Evolutionary conservation across 352 stramenopile genomes (phyloP).

Genomic region (Globisporangium solare): DNA sequence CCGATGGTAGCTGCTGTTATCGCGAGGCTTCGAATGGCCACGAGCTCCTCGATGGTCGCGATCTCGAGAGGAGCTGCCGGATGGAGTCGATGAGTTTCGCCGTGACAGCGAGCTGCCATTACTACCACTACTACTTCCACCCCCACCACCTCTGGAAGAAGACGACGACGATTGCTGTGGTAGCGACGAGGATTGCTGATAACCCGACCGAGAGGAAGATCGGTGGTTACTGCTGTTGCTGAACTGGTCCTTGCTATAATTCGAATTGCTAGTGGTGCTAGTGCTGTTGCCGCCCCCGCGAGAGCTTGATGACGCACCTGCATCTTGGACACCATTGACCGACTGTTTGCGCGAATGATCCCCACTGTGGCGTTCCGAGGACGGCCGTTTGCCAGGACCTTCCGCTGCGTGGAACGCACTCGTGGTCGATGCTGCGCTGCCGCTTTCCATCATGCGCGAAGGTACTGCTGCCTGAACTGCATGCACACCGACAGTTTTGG

Average conservation of each 20-base stretch:
- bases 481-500: background rate
- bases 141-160: constrained; percentile 3
- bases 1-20: constrained; percentile 19
- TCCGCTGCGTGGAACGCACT: constrained; percentile 12
- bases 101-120: constrained; percentile 26
- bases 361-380: constrained; percentile 10
- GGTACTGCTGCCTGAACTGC: constrained; percentile 2
- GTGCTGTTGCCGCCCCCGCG: constrained; percentile 15
- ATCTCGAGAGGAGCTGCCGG: constrained; percentile 9
- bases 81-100: constrained; percentile 41
- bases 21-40: constrained; percentile 36
- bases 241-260: constrained; percentile 12
- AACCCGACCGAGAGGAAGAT: constrained; percentile 1
- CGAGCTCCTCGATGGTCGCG: constrained; percentile 29
- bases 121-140: constrained; percentile 4
- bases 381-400: constrained; percentile 1
- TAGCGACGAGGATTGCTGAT: constrained; percentile 18
- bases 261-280: constrained; percentile 1
- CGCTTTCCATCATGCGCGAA: constrained; percentile 17
- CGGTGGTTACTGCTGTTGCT: background rate
- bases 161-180: constrained; percentile 9
- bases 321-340: constrained; percentile 3
- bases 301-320: constrained; percentile 4
- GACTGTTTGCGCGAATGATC: constrained; percentile 14
- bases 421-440: constrained; percentile 9